Conservation (phyloP, 352 stramenopile genomes). For the Pythium periplocum region DNA sequence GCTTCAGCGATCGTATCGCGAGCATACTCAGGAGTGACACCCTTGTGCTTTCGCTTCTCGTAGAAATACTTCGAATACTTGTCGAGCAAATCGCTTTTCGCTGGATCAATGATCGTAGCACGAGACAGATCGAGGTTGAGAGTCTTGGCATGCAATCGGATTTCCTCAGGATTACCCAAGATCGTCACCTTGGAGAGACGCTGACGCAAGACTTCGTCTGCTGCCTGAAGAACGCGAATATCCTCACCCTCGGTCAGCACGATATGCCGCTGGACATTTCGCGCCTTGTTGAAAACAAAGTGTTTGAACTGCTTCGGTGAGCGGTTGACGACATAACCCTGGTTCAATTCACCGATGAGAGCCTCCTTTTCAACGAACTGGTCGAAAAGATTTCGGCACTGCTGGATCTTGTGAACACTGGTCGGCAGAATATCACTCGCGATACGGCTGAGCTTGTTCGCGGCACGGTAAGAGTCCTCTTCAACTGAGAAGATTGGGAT, state of each 20-base stretch:
- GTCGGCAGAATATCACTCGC: constrained; percentile 66
- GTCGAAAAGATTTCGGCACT: constrained; percentile 61
- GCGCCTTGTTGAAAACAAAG: constrained; percentile 75
- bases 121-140: constrained; percentile 55
- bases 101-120: constrained; percentile 57
- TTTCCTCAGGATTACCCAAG: constrained; percentile 64
- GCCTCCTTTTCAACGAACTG: constrained; percentile 58
- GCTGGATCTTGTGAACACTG: constrained; percentile 63
- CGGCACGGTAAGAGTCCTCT: constrained; percentile 59
- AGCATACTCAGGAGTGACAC: constrained; percentile 49
- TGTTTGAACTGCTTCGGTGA: constrained; percentile 85
- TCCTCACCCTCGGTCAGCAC: constrained; percentile 83
- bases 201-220: constrained; percentile 62
- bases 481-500: constrained; percentile 73
- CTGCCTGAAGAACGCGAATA: constrained; percentile 72
- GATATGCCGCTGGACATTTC: constrained; percentile 67
- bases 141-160: constrained; percentile 57
- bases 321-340: constrained; percentile 53
- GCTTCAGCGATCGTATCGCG: constrained; percentile 57
- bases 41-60: constrained; percentile 84
- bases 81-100: constrained; percentile 39
- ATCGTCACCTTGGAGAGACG: constrained; percentile 73
- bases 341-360: constrained; percentile 58
- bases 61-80: constrained; percentile 59
- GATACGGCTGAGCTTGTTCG: constrained; percentile 46